Evolutionary conservation across 305 asterid genomes (phyloP).

Genomic region (Withania somnifera): DNA sequence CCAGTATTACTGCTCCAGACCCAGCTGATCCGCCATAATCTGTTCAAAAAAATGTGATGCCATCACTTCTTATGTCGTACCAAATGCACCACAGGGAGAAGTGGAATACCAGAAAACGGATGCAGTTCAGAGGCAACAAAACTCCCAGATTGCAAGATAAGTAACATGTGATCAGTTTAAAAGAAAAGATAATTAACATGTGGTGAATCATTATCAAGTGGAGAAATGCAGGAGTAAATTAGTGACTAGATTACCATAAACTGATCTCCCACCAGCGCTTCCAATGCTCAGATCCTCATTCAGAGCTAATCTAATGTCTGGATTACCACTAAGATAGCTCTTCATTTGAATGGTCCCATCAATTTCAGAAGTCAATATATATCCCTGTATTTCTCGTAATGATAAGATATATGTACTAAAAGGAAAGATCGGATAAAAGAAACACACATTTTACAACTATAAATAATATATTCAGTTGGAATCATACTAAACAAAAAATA

Average conservation of each 20-base stretch:
- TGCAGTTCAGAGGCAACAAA: not conserved
- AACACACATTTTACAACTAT: not conserved
- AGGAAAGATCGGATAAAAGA: not conserved
- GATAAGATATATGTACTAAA: conserved; percentile 1
- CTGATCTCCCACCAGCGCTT: conserved; percentile 45
- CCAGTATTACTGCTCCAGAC: conserved; percentile 78
- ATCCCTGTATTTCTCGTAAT: conserved; percentile 53
- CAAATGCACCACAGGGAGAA: not conserved
- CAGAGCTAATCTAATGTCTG: conserved; percentile 93
- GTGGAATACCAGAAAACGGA: not conserved
- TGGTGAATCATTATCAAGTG: not conserved
- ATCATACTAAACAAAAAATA: not conserved
- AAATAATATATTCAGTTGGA: not conserved
- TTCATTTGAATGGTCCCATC: conserved; percentile 99
- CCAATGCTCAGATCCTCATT: conserved; percentile 88
- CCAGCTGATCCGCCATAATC: conserved; percentile 90
- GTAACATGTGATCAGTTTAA: not conserved
- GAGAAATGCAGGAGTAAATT: not conserved
- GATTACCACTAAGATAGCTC: conserved; percentile 95
- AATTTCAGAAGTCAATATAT: conserved; percentile 95
- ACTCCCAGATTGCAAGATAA: not conserved
- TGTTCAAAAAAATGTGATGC: conserved; percentile 11
- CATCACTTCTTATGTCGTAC: not conserved
- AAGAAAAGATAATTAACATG: not conserved
- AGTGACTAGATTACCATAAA: conserved; percentile 44